These are phyloP conservation scores for Saxophila tyrrhenica DNA, from an alignment of 495 filamentous ascomycete genomes.

Conservation along the genomic window DNA sequence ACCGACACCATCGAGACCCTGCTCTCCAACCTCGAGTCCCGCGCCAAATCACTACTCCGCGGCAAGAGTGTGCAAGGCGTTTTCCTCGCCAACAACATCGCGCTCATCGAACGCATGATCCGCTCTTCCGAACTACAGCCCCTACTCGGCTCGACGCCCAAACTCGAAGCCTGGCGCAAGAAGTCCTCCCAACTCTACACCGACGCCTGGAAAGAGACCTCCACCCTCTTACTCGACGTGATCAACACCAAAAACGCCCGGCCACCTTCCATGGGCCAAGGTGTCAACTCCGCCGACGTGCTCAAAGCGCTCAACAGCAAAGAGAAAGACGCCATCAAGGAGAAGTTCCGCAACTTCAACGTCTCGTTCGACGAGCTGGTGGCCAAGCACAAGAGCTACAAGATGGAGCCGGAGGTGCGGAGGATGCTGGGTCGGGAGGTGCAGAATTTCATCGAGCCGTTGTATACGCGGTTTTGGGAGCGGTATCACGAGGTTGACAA, in stretches of 20 bases:
- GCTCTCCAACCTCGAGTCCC: constrained; percentile 64
- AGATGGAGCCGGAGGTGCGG: constrained; percentile 72
- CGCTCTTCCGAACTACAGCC: constrained; percentile 64
- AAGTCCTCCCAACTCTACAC: constrained; percentile 71
- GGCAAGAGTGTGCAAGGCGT: constrained; percentile 71
- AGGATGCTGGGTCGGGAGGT: constrained; percentile 67
- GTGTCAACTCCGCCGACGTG: constrained; percentile 64
- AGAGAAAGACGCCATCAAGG: constrained; percentile 90
- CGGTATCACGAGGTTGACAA: constrained; percentile 97
- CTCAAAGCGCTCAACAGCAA: constrained; percentile 72
- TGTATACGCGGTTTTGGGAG: constrained; percentile 94
- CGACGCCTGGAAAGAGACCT: constrained; percentile 81
- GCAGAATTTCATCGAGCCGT: constrained; percentile 77
- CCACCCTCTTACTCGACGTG: constrained; percentile 74
- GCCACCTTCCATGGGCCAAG: constrained; percentile 38
- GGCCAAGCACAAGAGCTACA: constrained; percentile 67
- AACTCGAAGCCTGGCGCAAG: constrained; percentile 77
- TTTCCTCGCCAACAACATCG: constrained; percentile 82
- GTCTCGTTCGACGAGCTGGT: constrained; percentile 79
- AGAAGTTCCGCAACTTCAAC: constrained; percentile 92
- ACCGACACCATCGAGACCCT: constrained; percentile 74
- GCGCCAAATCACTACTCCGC: constrained; percentile 61
- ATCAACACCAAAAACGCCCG: constrained; percentile 66
- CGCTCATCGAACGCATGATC: constrained; percentile 76
- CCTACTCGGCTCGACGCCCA: constrained; percentile 49